Base-by-base conservation (phyloP, 176 grass and related monocot genomes). In the Miscanthus lutarioriparius region DNA sequence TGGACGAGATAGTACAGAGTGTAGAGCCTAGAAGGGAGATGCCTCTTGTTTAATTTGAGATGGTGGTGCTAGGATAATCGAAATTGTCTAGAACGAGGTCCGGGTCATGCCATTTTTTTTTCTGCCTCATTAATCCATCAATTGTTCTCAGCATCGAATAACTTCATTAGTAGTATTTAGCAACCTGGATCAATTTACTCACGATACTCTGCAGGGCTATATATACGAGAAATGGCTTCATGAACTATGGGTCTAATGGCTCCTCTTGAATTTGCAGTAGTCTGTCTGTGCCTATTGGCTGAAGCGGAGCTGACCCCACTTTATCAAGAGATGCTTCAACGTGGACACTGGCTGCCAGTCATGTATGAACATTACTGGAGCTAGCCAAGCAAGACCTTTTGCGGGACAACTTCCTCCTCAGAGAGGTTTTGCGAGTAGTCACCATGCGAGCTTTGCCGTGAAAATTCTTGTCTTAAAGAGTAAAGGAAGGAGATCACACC, bases 331-430 rank as follows among this genome's bases (percentile, higher is more conserved):
- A 6, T 28, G 76, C 9, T 73, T 85, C 41, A 51, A 20, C 13
- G 95, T 98, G 96, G 87, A 91, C 63, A 81, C 89, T 59, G 72
- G 87, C 67, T 91, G 62, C 20, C 59, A 91, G 16, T 90, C 87
- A 62, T 83, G 92, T 67, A 65, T 92, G 83, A 92, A 87, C 78
- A 87, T 95, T 71, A 87, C 79, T 83, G 87, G 91, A 74, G 72
- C 72, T 41, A 79, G 79, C 25, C 90, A 90, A 65, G 72, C 68
- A 67, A 88, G 85, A 74, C 64, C 74, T 51, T 88, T 77, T 73
- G 58, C 4, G 35, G 81, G 75, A 7, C 51, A 78, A 27, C 80
- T 80, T 87, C 75, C 48, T 81, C 70, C 77, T 19, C 85, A 75
- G 77, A 90, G 80, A 84, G 87, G 82, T 79, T 86, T 87, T 27